Percentiles rank a stretch among this genome's conserved stretches.
Conservation (phyloP, 148 eudicot genomes). For the Vaccinium corymbosum region DNA sequence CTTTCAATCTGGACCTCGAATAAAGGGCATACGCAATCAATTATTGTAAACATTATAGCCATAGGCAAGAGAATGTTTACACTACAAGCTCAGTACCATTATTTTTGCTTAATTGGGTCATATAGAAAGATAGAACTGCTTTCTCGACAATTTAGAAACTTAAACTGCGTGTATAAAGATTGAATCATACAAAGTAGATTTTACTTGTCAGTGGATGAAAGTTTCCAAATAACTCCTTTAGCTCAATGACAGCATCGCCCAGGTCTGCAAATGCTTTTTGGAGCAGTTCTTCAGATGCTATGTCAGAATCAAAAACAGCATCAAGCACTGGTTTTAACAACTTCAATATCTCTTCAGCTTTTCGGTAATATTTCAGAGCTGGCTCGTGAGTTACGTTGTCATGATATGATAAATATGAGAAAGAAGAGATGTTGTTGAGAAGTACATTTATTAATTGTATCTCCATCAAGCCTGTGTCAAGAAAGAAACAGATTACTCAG, state of each 20-base stretch:
- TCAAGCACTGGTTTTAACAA: conserved; percentile 71
- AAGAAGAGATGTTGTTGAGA: conserved; percentile 63
- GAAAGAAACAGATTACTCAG: conserved; percentile 10
- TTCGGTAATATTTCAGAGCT: conserved; percentile 49
- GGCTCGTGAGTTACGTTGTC: conserved; percentile 52
- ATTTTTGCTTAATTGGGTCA: background rate
- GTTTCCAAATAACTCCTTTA: conserved; percentile 63
- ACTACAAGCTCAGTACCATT: background rate
- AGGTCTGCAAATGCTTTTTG: conserved; percentile 55
- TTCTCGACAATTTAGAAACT: background rate
- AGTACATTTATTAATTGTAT: conserved; percentile 67
- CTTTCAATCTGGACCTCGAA: background rate
- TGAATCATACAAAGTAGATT: conserved; percentile 70
- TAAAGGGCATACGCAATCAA: background rate
- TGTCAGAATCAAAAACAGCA: conserved; percentile 53
- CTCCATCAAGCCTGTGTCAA: conserved; percentile 70
- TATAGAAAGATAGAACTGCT: background rate
- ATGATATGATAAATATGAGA: conserved; percentile 45
- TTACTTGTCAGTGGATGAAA: conserved; percentile 81
- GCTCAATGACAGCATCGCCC: conserved; percentile 50
- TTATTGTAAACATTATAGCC: background rate
- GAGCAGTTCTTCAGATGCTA: conserved; percentile 53
- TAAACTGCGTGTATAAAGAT: conserved; percentile 7
- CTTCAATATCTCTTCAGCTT: conserved; percentile 71
- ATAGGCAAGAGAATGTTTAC: background rate